Percentiles rank a stretch among this genome's conserved stretches.
phyloP scores from a whole-genome alignment of 139 green algal species.

The Bryopsis sp. region DNA sequence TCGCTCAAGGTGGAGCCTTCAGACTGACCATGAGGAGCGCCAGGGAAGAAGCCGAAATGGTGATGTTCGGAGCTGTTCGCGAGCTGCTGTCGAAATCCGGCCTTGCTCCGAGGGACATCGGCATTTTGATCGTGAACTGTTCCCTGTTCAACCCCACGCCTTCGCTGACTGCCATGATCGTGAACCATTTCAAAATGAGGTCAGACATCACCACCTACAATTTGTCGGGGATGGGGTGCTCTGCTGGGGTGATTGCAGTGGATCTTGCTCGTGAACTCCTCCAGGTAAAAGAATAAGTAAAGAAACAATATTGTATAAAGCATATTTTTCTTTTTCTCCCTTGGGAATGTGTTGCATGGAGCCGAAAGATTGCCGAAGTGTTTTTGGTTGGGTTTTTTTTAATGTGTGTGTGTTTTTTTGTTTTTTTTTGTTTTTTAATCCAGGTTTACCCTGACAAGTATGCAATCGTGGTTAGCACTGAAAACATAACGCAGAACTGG shows the following conservation, averaged over 20 bases:
- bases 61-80: slow-evolving; percentile 53
- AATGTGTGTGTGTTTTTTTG: background rate
- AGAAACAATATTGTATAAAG: background rate
- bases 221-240: slow-evolving; percentile 72
- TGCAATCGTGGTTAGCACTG: slow-evolving; percentile 58
- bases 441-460: slow-evolving; percentile 15
- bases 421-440: background rate
- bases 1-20: too few relatives aligned
- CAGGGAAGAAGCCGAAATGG: slow-evolving; percentile 38
- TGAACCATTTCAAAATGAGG: slow-evolving; percentile 80
- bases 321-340: background rate
- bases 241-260: slow-evolving; percentile 68
- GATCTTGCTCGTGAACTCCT: slow-evolving; percentile 51
- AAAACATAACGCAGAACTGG: slow-evolving; percentile 87
- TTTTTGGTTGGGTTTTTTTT: too few relatives aligned
- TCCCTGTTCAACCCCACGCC: slow-evolving; percentile 72
- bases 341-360: background rate
- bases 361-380: too few relatives aligned
- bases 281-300: slow-evolving; percentile 24
- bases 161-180: slow-evolving; percentile 64
- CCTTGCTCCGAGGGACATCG: slow-evolving; percentile 56
- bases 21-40: slow-evolving; percentile 19
- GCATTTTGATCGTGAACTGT: slow-evolving; percentile 74
- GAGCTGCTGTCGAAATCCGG: slow-evolving; percentile 34
- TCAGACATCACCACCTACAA: slow-evolving; percentile 64